These are phyloP conservation scores for Sarcodon sp. DNA, from an alignment of 768 basidiomycete species.

Conservation along the genomic window DNA sequence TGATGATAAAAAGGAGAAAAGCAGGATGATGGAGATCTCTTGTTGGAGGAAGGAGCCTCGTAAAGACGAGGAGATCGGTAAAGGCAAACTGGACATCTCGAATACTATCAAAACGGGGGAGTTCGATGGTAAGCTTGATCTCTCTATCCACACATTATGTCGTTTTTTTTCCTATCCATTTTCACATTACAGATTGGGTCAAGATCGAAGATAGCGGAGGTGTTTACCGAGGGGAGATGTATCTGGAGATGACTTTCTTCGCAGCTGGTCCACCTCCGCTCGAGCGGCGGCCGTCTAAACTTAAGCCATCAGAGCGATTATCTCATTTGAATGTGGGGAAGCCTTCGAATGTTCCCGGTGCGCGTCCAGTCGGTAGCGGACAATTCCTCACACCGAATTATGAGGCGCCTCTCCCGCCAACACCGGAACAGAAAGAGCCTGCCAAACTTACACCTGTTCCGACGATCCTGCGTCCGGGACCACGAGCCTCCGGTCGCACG, in stretches of 20 bases:
- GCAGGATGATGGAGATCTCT: conserved; percentile 54
- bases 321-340: conserved; percentile 2
- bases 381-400: background rate
- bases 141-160: background rate
- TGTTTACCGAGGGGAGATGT: conserved; percentile 70
- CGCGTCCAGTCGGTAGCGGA: background rate
- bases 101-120: conserved; percentile 78
- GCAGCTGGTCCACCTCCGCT: conserved; percentile 46
- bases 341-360: background rate
- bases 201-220: conserved; percentile 38
- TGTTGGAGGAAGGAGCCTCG: conserved; percentile 75
- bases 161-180: background rate
- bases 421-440: background rate
- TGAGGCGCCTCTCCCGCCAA: background rate
- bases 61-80: conserved; percentile 66
- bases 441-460: background rate
- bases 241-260: conserved; percentile 90
- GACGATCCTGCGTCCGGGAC: background rate
- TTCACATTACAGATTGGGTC: conserved; percentile 52
- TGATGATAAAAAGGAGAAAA: conserved; percentile 38
- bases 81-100: conserved; percentile 60
- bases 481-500: background rate
- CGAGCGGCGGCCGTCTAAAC: conserved; percentile 18
- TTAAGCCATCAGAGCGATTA: conserved; percentile 14
- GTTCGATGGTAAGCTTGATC: conserved; percentile 63